Conservation (phyloP, 371 early-diverging fungal genomes). For the Dichotomocladium elegans region DNA sequence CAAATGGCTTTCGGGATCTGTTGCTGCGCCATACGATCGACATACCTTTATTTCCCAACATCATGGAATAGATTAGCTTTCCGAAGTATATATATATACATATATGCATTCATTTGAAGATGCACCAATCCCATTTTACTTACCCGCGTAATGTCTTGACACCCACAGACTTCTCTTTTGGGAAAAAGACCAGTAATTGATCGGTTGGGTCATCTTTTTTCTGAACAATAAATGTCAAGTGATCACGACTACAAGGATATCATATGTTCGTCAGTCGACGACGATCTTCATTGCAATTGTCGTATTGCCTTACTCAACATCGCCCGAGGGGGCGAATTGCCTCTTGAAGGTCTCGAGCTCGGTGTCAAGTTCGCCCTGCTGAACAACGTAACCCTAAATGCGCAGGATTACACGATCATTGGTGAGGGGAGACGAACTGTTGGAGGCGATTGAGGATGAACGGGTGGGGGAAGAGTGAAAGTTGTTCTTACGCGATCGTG, state of each 20-base stretch:
- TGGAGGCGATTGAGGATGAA: not conserved
- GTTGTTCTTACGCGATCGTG: conserved; percentile 70
- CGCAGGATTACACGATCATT: not conserved
- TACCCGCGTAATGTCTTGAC: conserved; percentile 89
- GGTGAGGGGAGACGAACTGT: not conserved
- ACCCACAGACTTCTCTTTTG: conserved; percentile 87
- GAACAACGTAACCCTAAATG: conserved; percentile 79
- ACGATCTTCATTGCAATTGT: not conserved
- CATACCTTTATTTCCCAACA: conserved; percentile 48
- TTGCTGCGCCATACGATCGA: conserved; percentile 83
- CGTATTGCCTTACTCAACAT: conserved; percentile 69
- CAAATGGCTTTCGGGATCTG: conserved; percentile 82
- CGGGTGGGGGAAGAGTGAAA: no score
- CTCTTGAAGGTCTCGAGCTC: conserved; percentile 78
- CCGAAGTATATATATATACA: not conserved
- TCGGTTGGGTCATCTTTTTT: conserved; percentile 79
- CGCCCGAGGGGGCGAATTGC: conserved; percentile 66
- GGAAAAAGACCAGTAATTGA: conserved; percentile 90
- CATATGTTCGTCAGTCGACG: not conserved
- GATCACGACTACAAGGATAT: conserved; percentile 57
- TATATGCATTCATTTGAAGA: not conserved
- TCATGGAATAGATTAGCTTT: not conserved
- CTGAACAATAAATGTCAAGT: conserved; percentile 84
- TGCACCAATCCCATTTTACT: no score
- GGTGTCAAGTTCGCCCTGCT: conserved; percentile 77